Conservation (phyloP, 257 asterid genomes). For the Leonotis leonurus region DNA sequence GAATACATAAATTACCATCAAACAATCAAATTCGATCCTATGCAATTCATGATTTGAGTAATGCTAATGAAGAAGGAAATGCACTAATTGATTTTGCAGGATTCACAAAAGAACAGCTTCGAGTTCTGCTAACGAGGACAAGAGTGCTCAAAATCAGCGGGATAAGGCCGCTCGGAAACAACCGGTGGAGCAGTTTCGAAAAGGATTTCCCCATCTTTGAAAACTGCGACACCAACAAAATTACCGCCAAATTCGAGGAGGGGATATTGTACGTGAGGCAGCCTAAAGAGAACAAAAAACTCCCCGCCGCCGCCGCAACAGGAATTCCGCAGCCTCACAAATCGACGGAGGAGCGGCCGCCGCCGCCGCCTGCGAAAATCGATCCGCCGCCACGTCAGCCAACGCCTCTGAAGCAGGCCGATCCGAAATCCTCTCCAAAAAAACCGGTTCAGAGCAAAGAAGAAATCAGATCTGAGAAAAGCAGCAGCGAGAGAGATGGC, state of each 20-base stretch:
- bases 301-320: slow-evolving; percentile 17
- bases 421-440: not conserved
- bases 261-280: slow-evolving; percentile 39
- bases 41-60: no score
- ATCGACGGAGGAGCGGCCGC: not conserved
- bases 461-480: not conserved
- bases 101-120: slow-evolving; percentile 50
- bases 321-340: slow-evolving; percentile 9
- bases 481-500: not conserved
- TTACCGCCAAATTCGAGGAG: slow-evolving; percentile 54
- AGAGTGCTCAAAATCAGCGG: slow-evolving; percentile 53
- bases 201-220: slow-evolving; percentile 46
- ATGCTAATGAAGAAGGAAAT: not conserved
- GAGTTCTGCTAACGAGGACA: slow-evolving; percentile 38
- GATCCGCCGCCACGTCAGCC: not conserved
- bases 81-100: slow-evolving; percentile 30
- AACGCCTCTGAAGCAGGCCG: slow-evolving; percentile 6
- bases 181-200: slow-evolving; percentile 33
- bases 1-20: no score
- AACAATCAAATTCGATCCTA: no score
- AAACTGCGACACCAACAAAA: slow-evolving; percentile 37
- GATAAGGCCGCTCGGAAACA: slow-evolving; percentile 18
- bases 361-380: slow-evolving; percentile 10
- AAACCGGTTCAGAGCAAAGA: not conserved
- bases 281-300: slow-evolving; percentile 32